Evolutionary conservation across 1,139 yeast genomes (phyloP).

Genomic region (Kodamaea fungicola): DNA sequence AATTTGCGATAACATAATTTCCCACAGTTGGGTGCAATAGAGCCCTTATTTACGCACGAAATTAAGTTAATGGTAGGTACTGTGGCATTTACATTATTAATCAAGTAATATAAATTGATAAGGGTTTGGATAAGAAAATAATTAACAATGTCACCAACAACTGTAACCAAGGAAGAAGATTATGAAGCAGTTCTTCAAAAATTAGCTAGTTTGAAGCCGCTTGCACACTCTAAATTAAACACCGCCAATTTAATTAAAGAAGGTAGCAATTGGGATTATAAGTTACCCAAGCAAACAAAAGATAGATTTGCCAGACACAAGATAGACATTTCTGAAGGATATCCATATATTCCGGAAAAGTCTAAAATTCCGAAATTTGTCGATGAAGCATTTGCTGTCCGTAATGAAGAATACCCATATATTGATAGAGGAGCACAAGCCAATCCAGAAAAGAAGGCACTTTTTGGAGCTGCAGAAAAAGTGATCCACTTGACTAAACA

Average conservation of each 20-base stretch:
- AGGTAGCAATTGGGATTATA: constrained; percentile 9
- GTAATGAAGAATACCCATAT: constrained; percentile 14
- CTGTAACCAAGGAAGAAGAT: constrained; percentile 8
- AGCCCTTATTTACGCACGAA: too few relatives aligned
- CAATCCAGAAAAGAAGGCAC: constrained; percentile 19
- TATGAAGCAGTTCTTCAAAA: constrained; percentile 9
- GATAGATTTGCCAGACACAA: constrained; percentile 32
- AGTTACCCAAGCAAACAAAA: constrained; percentile 33
- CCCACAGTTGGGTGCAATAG: too few relatives aligned
- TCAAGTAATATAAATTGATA: background rate
- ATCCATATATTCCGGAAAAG: constrained; percentile 36
- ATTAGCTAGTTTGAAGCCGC: constrained; percentile 11
- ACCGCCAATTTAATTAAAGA: constrained; percentile 5
- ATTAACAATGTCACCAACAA: constrained; percentile 13
- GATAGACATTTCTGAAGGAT: constrained; percentile 42
- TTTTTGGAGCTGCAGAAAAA: constrained; percentile 18
- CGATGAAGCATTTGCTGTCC: constrained; percentile 14
- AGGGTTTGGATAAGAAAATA: background rate
- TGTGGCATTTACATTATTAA: background rate
- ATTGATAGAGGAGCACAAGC: constrained; percentile 17
- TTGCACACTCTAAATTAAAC: constrained; percentile 7
- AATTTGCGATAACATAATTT: constrained; percentile 1
- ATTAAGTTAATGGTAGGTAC: background rate
- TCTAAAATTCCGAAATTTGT: constrained; percentile 13
- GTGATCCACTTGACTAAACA: constrained; percentile 18